Base-by-base conservation (phyloP, 2,329 filamentous ascomycete genomes). In the Ascocoryne sarcoides region DNA sequence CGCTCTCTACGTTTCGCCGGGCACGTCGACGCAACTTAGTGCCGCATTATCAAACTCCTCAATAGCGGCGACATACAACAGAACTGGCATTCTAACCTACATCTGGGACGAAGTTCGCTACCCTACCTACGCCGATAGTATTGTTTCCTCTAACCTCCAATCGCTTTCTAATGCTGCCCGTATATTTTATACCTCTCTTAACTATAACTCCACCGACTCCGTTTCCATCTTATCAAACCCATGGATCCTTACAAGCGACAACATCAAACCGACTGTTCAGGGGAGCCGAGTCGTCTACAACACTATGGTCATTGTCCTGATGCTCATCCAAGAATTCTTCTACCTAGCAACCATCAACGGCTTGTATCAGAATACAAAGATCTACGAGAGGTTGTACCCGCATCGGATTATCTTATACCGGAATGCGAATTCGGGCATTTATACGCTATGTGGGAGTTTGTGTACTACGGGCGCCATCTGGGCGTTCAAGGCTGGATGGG, bases 401-500 rank as follows among this genome's bases (percentile, higher is more conserved):
- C 43, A 45, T 15, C 47, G 54, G 10, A 57, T 59, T 36, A 47
- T 60, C 30, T 39, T 41, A 37, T 50, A 37, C 40, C 60, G 47
- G 46, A 49, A 55, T 37, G 23, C 45, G 20, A 49, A 60, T 15
- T 59, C 59, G 31, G 40, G 57, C 3, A 7, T 55, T 5, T 65
- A 63, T 47, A 57, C 57, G 1, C 47, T 62, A 30, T 32, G 66
- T 10, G 62, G 59, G 10, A 59, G 63, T 0, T 48, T 70, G 2
- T 59, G 57, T 29, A 59, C 62, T 17, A 50, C 63, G 0, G 66
- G 64, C 1, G 61, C 60, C 28, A 62, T 68, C 39, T 70, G 67
- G 67, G 66, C 64, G 0, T 70, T 66, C 49, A 53, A 60, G 1
- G 63, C 63, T 32, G 54, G 50, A 19, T 70, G 67, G 67, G 36